Percentiles rank a stretch among this genome's conserved stretches.
Conservation (phyloP, 148 eudicot species). For the Limonium bicolor region DNA sequence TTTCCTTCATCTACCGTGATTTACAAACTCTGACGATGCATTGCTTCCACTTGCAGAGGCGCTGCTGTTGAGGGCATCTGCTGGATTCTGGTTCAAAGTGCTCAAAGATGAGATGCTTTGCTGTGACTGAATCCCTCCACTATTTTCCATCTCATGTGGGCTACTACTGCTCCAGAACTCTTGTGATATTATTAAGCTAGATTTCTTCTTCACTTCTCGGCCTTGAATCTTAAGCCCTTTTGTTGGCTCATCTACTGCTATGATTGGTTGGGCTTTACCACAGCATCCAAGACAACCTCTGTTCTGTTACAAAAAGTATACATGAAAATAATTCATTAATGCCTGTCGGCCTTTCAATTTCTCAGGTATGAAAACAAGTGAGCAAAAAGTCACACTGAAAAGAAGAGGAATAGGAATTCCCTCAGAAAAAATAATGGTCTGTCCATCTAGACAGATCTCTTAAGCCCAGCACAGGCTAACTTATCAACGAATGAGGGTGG, state of each 20-base stretch:
- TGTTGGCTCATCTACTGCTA: slow-evolving; percentile 62
- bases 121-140: slow-evolving; percentile 55
- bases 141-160: slow-evolving; percentile 58
- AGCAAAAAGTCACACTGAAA: too few relatives aligned
- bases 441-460: too few relatives aligned
- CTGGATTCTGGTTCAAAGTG: slow-evolving; percentile 38
- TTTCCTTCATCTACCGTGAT: slow-evolving; percentile 44
- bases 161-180: slow-evolving; percentile 75
- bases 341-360: too few relatives aligned
- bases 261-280: slow-evolving; percentile 49
- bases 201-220: slow-evolving; percentile 27
- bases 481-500: too few relatives aligned
- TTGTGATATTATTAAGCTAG: slow-evolving; percentile 27
- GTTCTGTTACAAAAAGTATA: slow-evolving; percentile 94
- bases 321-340: too few relatives aligned
- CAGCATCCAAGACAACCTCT: slow-evolving; percentile 96
- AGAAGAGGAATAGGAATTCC: too few relatives aligned
- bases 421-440: too few relatives aligned
- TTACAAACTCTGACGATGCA: slow-evolving; percentile 62
- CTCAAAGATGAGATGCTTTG: slow-evolving; percentile 76
- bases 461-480: too few relatives aligned
- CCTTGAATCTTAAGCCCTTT: slow-evolving; percentile 62
- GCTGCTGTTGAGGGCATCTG: slow-evolving; percentile 28
- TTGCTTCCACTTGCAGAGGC: slow-evolving; percentile 47
- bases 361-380: too few relatives aligned